Conservation (phyloP, 164 flowering plant genomes). For the Sextonia rubra region DNA sequence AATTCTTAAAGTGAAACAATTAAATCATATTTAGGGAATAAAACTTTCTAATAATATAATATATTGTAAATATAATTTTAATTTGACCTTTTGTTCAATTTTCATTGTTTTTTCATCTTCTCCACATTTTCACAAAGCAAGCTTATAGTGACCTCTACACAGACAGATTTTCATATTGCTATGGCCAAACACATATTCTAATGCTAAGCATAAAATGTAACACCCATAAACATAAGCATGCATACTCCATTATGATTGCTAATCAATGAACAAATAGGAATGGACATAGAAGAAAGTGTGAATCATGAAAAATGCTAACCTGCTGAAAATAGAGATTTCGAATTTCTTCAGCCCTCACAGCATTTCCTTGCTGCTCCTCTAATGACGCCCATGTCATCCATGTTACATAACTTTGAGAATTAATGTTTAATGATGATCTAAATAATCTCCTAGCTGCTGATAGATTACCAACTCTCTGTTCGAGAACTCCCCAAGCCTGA, state of each 20-base stretch:
- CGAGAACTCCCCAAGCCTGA: constrained; percentile 98
- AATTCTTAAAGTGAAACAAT: not conserved
- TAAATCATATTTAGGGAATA: not conserved
- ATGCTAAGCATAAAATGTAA: not conserved
- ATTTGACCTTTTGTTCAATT: too few species aligned
- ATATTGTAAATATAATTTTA: too few species aligned
- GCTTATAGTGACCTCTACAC: not conserved
- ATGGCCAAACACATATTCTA: not conserved
- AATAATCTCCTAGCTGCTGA: constrained; percentile 86
- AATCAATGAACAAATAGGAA: not conserved
- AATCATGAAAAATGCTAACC: constrained; percentile 25
- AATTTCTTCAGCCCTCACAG: constrained; percentile 87
- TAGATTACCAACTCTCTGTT: constrained; percentile 75
- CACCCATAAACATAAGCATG: too few species aligned
- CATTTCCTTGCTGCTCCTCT: constrained; percentile 88
- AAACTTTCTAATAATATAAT: too few species aligned
- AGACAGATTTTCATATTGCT: not conserved
- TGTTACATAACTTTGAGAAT: constrained; percentile 88
- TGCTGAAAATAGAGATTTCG: constrained; percentile 90
- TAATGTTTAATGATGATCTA: constrained; percentile 76
- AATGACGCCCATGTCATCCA: constrained; percentile 98
- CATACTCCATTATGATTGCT: not conserved
- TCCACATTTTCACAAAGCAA: not conserved
- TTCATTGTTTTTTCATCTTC: not conserved
- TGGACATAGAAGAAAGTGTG: not conserved